Evolutionary conservation across 2,329 filamentous ascomycete genomes (phyloP).

Genomic region (Delphinella strobiligena): DNA sequence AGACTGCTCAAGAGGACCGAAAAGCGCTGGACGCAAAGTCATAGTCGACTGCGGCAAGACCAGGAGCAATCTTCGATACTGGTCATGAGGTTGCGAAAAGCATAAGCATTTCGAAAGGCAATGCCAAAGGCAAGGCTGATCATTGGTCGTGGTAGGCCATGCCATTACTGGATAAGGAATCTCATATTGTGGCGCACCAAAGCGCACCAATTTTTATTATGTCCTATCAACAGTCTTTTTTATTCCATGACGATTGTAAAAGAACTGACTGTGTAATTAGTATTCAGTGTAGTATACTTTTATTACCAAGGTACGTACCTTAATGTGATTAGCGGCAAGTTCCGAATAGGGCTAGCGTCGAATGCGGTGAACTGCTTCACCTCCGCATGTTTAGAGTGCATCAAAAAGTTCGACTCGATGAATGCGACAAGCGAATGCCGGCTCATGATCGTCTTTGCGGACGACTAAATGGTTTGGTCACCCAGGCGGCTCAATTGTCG

Average conservation of each 20-base stretch:
- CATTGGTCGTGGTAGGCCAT: neutral
- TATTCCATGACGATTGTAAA: no score
- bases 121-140: neutral
- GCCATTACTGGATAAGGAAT: no score
- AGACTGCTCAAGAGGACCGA: neutral
- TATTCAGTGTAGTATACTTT: no score
- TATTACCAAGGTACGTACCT: no score
- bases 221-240: neutral
- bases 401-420: neutral
- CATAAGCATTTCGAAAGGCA: neutral
- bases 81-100: neutral
- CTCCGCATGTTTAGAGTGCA: neutral
- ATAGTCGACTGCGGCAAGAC: neutral
- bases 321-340: neutral
- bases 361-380: neutral
- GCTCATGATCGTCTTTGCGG: constrained; percentile 2
- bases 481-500: neutral
- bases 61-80: neutral
- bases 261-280: no score
- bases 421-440: constrained; percentile 5
- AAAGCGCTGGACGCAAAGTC: neutral
- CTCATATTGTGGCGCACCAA: no score
- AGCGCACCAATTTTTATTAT: neutral
- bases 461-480: neutral
- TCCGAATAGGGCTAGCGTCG: neutral